Base-by-base conservation (phyloP, 78 protist species). In the Dictyostelium intermedium region DNA sequence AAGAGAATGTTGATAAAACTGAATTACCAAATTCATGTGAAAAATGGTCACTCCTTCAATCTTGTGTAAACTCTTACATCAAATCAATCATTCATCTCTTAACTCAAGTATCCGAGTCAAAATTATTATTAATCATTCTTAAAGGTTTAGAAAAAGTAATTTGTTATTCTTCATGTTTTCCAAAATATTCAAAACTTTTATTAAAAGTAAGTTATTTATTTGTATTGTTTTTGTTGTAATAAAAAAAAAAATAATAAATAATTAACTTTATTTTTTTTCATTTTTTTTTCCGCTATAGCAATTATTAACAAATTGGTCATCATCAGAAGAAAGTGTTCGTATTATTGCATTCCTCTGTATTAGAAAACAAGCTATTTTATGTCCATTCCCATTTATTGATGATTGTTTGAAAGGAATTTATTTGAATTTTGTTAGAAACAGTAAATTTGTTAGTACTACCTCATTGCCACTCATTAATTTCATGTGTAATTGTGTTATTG, bases 401-500 rank as follows among this genome's bases (percentile, higher is more conserved):
- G 53, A 47, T 34, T 84, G 91, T 74, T 47, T 97, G 13, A 96
- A 91, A 93, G 97, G 98, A 13, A 14, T 83, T 34, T 98, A 98
- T 87, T 82, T 98, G 3, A 77, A 98, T 16, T 97, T 80, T 66
- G 98, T 97, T 18, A 83, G 91, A 37, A 39, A 70, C 39, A 56
- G 83, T 70, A 53, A 69, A 78, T 84, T 35, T 50, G 20, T 63
- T 41, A 37, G n/a, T 5, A 37, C 63, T 23, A 23, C 45, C 1
- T 50, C 84, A n/a, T 61, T 34, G 27, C 91, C 96, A 47, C 16
- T 41, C 0, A 27, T 91, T 61, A 43, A 79, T 56, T 97, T 97
- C 73, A 41, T 98, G 96, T 13, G 63, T 16, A 86, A 97, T 84
- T 92, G 97, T 63, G 92, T 96, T 4, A 96, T 97, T 43, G 99